phyloP scores from a whole-genome alignment of 768 basidiomycete species.

The Boletus tylopilopsis region DNA sequence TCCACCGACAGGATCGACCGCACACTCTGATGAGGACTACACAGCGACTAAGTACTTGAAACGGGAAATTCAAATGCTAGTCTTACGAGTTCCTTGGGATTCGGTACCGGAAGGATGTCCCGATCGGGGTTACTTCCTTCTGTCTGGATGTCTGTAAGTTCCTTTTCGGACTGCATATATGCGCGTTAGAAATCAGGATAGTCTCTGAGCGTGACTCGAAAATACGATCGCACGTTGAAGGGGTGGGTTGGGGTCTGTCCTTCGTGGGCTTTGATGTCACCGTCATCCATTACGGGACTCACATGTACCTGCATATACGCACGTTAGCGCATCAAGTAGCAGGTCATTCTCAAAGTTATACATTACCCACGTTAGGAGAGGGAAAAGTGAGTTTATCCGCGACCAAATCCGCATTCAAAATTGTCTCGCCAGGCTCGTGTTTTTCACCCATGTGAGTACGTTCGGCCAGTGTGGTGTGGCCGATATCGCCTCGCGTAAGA shows the following conservation, averaged over 20 bases:
- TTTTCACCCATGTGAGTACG: not conserved
- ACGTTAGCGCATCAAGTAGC: not conserved
- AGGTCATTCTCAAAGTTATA: not conserved
- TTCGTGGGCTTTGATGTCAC: not conserved
- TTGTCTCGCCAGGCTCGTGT: not conserved
- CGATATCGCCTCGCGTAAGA: not conserved
- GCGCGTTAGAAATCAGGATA: slow-evolving; percentile 11
- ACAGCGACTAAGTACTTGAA: slow-evolving; percentile 1
- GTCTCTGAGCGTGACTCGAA: too few relatives aligned
- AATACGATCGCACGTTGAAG: slow-evolving; percentile 4
- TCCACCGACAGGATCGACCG: not conserved
- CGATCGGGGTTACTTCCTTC: not conserved
- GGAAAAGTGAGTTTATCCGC: not conserved
- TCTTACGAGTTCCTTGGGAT: slow-evolving; percentile 14
- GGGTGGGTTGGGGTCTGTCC: not conserved
- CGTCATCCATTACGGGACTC: not conserved
- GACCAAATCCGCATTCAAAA: not conserved
- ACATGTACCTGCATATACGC: slow-evolving; percentile 15
- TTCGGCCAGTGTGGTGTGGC: not conserved
- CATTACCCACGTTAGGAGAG: slow-evolving; percentile 5
- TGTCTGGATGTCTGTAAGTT: not conserved
- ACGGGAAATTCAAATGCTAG: not conserved
- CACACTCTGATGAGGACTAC: not conserved
- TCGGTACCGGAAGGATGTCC: not conserved
- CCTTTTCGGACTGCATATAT: slow-evolving; percentile 18